A percentile compares a stretch with the other conserved stretches of the same genome.
These are phyloP conservation scores for Neurospora intermedia DNA, from an alignment of 495 filamentous ascomycete genomes.

Conservation along the genomic window DNA sequence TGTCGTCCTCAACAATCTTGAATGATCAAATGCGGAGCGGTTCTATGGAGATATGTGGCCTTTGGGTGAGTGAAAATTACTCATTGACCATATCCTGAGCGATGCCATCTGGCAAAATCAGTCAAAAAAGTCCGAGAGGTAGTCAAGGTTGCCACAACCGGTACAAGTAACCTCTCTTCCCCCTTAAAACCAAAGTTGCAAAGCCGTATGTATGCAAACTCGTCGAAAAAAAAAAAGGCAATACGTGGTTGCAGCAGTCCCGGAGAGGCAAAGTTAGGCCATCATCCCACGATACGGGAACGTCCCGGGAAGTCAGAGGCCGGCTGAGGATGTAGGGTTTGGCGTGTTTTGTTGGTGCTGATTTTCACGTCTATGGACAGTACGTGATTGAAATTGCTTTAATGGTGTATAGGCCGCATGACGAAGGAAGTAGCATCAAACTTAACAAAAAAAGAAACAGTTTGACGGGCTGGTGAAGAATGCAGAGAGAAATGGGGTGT, in stretches of 20 bases:
- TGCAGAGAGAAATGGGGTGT: conserved; percentile 18
- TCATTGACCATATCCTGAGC: background rate
- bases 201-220: background rate
- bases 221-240: conserved; percentile 14
- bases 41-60: background rate
- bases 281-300: conserved; percentile 2
- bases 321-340: background rate
- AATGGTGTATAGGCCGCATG: conserved; percentile 23
- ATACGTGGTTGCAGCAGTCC: conserved; percentile 27
- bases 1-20: background rate
- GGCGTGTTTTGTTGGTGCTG: background rate
- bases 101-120: conserved; percentile 3
- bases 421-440: conserved; percentile 17
- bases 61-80: background rate
- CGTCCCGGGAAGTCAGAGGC: background rate
- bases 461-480: conserved; percentile 16
- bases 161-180: conserved; percentile 12
- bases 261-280: background rate
- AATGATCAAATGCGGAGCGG: background rate
- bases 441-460: background rate
- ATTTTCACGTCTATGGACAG: conserved; percentile 4
- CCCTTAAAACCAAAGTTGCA: background rate
- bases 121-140: conserved; percentile 6
- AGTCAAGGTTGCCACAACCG: conserved; percentile 23
- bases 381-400: conserved; percentile 16